phyloP scores from a whole-genome alignment of 257 asterid genomes.

The Buddleja alternifolia region DNA sequence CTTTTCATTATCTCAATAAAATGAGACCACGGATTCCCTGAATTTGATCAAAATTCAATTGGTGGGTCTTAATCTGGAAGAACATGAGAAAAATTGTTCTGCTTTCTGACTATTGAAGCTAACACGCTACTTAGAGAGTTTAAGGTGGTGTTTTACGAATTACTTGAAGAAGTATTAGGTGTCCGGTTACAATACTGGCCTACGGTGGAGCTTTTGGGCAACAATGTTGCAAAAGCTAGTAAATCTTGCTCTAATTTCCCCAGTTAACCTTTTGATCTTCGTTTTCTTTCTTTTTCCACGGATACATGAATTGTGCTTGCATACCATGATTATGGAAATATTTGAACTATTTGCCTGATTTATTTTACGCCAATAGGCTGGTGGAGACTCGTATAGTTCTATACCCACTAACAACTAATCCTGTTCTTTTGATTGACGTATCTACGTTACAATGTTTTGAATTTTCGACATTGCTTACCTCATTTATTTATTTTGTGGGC shows the following conservation, averaged over 20 bases:
- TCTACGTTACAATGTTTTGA: neutral
- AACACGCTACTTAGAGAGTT: neutral
- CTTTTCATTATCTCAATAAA: neutral
- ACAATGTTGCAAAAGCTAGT: no score
- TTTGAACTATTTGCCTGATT: constrained; percentile 16
- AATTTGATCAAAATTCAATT: neutral
- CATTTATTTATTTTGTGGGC: no score
- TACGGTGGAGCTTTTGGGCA: no score
- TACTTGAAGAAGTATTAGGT: neutral
- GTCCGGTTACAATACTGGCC: neutral
- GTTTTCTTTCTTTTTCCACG: no score
- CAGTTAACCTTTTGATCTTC: no score
- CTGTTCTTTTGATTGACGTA: neutral
- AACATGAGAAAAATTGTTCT: neutral
- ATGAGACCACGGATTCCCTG: constrained; percentile 5
- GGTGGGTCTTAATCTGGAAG: neutral
- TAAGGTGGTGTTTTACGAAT: neutral
- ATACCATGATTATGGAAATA: neutral
- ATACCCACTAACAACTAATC: no score
- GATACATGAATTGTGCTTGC: no score
- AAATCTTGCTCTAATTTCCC: no score
- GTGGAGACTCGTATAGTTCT: no score
- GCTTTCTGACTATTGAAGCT: constrained; percentile 11
- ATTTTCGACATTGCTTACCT: no score
- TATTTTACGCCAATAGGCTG: no score